Evolutionary conservation across 2,329 filamentous ascomycete species (phyloP).

Genomic region (Fusarium cyanostomum): DNA sequence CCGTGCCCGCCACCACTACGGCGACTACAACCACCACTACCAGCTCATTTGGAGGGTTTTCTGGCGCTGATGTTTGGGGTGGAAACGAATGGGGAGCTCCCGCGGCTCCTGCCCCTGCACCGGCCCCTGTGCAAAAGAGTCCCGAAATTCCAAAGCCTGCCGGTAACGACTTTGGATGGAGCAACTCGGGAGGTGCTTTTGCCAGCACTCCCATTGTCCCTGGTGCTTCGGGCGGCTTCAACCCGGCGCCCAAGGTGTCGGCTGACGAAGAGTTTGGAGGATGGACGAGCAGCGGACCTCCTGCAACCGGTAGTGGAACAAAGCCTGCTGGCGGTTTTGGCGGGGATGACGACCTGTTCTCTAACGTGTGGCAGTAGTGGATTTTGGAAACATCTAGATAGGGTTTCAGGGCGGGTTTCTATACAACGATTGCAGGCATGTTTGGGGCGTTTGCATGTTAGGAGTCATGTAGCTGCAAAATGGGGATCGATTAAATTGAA

Average conservation of each 20-base stretch:
- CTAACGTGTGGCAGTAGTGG: slow-evolving; percentile 87
- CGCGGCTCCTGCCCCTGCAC: slow-evolving; percentile 56
- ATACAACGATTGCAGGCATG: slow-evolving; percentile 45
- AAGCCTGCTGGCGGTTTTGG: slow-evolving; percentile 69
- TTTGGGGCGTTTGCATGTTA: slow-evolving; percentile 48
- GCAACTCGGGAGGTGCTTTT: slow-evolving; percentile 57
- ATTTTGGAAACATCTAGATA: slow-evolving; percentile 24
- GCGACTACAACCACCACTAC: slow-evolving; percentile 46
- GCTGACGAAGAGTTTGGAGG: slow-evolving; percentile 97
- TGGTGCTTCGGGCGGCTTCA: slow-evolving; percentile 72
- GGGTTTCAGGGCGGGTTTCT: slow-evolving; percentile 22
- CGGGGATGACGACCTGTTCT: slow-evolving; percentile 87
- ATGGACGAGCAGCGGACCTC: slow-evolving; percentile 78
- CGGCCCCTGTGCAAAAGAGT: slow-evolving; percentile 68
- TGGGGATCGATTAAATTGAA: slow-evolving; percentile 28
- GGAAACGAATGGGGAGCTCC: slow-evolving; percentile 82
- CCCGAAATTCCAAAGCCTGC: slow-evolving; percentile 58
- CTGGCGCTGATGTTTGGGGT: slow-evolving; percentile 81
- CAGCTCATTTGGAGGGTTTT: slow-evolving; percentile 53
- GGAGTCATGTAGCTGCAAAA: slow-evolving; percentile 47
- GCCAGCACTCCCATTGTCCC: slow-evolving; percentile 69
- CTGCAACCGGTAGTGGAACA: slow-evolving; percentile 51
- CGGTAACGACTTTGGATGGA: slow-evolving; percentile 71
- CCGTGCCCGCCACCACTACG: slow-evolving; percentile 54
- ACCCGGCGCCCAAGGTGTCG: slow-evolving; percentile 72